Conservation (phyloP, 441 rosid species). For the Erodium trifolium region DNA sequence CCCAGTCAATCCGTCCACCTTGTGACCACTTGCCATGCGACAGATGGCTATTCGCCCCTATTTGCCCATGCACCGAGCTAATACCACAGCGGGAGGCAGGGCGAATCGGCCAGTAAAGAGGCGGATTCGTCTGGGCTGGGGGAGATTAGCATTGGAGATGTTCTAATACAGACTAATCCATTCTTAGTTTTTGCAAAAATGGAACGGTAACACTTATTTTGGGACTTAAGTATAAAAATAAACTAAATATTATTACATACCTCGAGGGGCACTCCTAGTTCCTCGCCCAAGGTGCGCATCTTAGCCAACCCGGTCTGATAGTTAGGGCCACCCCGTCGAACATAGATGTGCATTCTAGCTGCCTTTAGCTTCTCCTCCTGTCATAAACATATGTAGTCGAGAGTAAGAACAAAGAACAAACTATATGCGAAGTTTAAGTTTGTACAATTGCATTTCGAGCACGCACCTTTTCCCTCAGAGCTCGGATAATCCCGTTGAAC, state of each 20-base stretch:
- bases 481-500: constrained; percentile 75
- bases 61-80: too few species aligned
- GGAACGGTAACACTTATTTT: not conserved
- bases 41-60: too few species aligned
- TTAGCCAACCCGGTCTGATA: constrained; percentile 77
- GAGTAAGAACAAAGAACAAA: too few species aligned
- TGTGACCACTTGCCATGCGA: too few species aligned
- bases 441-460: constrained; percentile 1
- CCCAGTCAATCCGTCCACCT: too few species aligned
- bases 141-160: too few species aligned
- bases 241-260: constrained; percentile 26
- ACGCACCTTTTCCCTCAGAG: constrained; percentile 71
- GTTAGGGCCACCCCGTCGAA: constrained; percentile 91
- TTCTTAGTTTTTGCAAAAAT: not conserved
- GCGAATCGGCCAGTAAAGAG: too few species aligned
- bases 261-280: constrained; percentile 79
- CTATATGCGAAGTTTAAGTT: too few species aligned
- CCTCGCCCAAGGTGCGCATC: constrained; percentile 76
- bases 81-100: too few species aligned
- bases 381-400: not conserved
- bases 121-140: too few species aligned
- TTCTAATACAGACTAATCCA: not conserved
- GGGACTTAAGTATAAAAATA: not conserved
- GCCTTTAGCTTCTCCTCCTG: constrained; percentile 82
- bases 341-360: constrained; percentile 82